Percentiles rank a stretch among this genome's conserved stretches.
These are phyloP conservation scores for Eutrema japonicum DNA, from an alignment of 345 rosid genomes.

Conservation along the genomic window DNA sequence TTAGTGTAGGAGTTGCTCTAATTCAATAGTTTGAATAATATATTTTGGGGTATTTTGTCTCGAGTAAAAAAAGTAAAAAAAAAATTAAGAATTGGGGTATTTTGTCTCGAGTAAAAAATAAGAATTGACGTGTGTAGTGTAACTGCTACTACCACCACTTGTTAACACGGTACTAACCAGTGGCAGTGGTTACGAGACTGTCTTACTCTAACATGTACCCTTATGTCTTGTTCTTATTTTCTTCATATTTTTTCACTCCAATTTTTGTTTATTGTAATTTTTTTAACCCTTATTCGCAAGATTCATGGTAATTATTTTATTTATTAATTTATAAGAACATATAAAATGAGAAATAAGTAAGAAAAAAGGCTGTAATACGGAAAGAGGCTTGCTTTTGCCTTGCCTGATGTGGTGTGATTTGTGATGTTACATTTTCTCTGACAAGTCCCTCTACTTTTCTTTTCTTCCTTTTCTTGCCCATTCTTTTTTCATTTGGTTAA, in stretches of 20 bases:
- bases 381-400: constrained; percentile 33
- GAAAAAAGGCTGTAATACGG: constrained; percentile 19
- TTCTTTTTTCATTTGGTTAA: neutral
- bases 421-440: constrained; percentile 41
- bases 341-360: neutral
- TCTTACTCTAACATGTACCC: constrained; percentile 8
- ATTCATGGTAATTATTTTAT: neutral
- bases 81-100: no score
- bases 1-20: no score
- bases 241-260: neutral
- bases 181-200: constrained; percentile 29
- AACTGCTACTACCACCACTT: constrained; percentile 5
- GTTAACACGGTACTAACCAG: constrained; percentile 15
- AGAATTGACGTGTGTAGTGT: constrained; percentile 33
- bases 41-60: constrained; percentile 12
- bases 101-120: constrained; percentile 7
- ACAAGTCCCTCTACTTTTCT: constrained; percentile 37
- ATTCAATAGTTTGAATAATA: no score
- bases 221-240: neutral
- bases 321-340: neutral
- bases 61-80: constrained; percentile 7
- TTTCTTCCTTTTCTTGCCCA: constrained; percentile 11
- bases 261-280: neutral
- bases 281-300: neutral
- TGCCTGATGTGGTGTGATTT: constrained; percentile 46